Evolutionary conservation across 495 filamentous ascomycete species (phyloP), one percentile per base, ranked within the genome.

Genomic region (Antarctomyces pellizariae): DNA sequence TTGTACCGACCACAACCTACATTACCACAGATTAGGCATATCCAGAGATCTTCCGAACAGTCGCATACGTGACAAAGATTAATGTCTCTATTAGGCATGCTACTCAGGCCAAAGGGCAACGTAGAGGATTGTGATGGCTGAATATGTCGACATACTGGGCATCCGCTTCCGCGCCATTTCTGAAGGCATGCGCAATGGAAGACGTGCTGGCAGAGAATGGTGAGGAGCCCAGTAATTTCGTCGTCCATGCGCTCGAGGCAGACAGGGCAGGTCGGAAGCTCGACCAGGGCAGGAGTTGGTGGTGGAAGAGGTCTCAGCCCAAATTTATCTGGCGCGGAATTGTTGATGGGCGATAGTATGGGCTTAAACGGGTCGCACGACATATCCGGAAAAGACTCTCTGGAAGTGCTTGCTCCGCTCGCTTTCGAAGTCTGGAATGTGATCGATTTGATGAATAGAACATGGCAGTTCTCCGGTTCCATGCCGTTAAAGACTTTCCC

Each of bases 201-300:
- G 29, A 97, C 82, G 37, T 97, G 86, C 40, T 95, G 89, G 47
- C 86, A 97, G 34, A 84, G 69, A 18, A 95, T 95, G 1, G 86
- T 97, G 37, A 95, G 64, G 2, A 97, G 54, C 3, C 86, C 86
- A 0, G 79, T 82, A 4, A 83, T 92, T n/a, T n/a, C n/a, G 39
- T 97, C 83, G 37, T 97, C 86, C 86, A 97, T 97, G 18, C 86
- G 72, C 49, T 97, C 86, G 7, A 97, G 62, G 37, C 86, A 97
- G 8, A 97, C 89, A 1, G 89, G 79, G 36, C 86, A 97, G 2
- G 89, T 97, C 3, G 86, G 86, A 1, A 97, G 58, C 49, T 97
- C 86, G 32, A 91, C 56, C 7, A 95, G 59, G 10, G 75, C 66
- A 1, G 83, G 80, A 2, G 86, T 93, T 6, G 84, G 89, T 12